These are phyloP conservation scores for Dinochytrium kinnereticum DNA, from an alignment of 371 early-diverging fungal species.

Conservation along the genomic window DNA sequence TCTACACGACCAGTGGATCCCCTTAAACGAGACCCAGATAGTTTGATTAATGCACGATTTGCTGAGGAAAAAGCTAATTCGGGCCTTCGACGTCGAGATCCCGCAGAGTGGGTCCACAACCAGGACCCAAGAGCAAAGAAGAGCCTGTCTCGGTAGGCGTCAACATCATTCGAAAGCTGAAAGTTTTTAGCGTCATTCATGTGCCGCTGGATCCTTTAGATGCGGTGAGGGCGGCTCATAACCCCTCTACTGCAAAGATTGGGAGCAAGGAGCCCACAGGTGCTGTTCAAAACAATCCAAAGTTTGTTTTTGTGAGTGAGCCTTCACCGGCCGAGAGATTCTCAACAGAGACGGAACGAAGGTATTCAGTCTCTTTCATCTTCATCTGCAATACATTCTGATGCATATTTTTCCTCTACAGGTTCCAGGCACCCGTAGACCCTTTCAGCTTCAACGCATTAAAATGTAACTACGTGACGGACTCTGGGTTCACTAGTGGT, in stretches of 20 bases:
- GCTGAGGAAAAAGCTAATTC: conserved; percentile 1
- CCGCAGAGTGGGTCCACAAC: conserved; percentile 39
- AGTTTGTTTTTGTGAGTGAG: conserved; percentile 22
- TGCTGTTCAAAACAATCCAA: conserved; percentile 45
- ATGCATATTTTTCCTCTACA: neutral
- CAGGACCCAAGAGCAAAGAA: conserved; percentile 16
- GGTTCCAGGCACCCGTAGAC: conserved; percentile 24
- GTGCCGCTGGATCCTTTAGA: conserved; percentile 29
- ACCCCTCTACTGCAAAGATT: neutral
- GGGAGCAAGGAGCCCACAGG: conserved; percentile 46
- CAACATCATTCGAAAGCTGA: neutral
- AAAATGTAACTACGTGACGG: conserved; percentile 22
- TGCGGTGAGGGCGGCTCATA: conserved; percentile 1
- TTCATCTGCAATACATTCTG: neutral
- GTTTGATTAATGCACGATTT: conserved; percentile 2
- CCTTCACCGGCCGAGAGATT: conserved; percentile 32
- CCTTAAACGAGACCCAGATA: conserved; percentile 16
- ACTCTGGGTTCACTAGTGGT: conserved; percentile 34
- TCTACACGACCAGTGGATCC: conserved; percentile 37
- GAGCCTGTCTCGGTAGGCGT: conserved; percentile 35
- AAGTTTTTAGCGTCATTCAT: conserved; percentile 23
- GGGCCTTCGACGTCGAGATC: conserved; percentile 21
- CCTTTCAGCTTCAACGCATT: neutral
- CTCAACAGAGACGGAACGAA: conserved; percentile 38
- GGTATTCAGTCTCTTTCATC: conserved; percentile 16